Evolutionary conservation across 306 rosid species (phyloP), one percentile per base, ranked within the genome.

Genomic region (Lathyrus tuberosus): DNA sequence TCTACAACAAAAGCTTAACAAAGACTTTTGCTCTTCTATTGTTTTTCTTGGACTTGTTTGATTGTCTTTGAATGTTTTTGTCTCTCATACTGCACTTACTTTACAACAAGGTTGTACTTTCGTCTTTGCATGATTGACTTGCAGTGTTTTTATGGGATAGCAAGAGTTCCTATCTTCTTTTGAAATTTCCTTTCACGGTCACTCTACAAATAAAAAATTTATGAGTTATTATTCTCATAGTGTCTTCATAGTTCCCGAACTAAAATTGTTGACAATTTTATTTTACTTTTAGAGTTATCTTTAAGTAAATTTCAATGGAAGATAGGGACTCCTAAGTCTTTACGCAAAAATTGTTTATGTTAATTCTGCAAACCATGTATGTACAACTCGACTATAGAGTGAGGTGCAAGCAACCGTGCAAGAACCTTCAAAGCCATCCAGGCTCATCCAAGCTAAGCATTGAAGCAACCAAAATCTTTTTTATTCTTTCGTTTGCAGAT

Each of bases 241-340:
- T 5, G 26, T 49, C 28, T 1, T 24, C 12, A 51, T 18, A 4
- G 13, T 51, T 18, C 1, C 6, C 57, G 3, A 18, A 49, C 26
- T 18, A 8, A 17, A 49, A 9, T 17, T 17, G 5, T 49, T 10
- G 57, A 44, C 13, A 49, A 49, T 17, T 52, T 20, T 18, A 52
- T 52, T 51, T 52, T 18, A 52, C 26, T 3, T 24, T 0, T 12
- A 12, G 16, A 11, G 40, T 57, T 57, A 28, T 57, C 18, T 57
- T 28, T 28, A 28, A 57, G 41, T 9, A 6, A 57, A 57, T 57
- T 57, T 57, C 63, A 57, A 57, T 57, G 6, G 63, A 28, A 13
- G 63, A 57, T 57, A 57, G 14, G 12, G 20, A 28, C 12, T 57
- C 63, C 8, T 13, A 0, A 30, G 2, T 57, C 3, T 26, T 57